Conservation (phyloP, 225 moss, liverwort and hornwort genomes). For the Pleurozium schreberi region DNA sequence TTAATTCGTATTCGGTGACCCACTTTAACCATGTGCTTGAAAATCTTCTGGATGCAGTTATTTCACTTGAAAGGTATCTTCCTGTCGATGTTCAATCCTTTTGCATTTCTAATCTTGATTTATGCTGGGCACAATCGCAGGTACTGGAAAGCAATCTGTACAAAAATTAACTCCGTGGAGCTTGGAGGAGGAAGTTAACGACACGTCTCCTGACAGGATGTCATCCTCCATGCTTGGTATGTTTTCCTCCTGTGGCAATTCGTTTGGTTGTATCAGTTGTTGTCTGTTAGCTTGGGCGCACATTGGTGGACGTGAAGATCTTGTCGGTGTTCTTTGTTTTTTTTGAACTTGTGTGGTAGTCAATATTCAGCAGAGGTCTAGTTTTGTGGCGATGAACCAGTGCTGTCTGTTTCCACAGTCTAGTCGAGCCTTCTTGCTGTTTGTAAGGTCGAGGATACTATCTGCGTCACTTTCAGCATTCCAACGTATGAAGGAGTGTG, state of each 20-base stretch:
- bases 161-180: background rate
- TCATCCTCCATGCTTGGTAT: background rate
- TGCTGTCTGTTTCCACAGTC: background rate
- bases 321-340: background rate
- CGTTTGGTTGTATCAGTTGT: background rate
- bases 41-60: background rate
- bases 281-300: background rate
- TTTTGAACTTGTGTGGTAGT: background rate
- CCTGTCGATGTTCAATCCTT: background rate
- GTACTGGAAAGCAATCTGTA: background rate
- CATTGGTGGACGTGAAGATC: background rate
- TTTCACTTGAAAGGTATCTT: background rate
- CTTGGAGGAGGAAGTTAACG: background rate
- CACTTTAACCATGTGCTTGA: background rate
- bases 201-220: background rate
- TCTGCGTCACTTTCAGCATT: background rate
- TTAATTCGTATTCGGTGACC: background rate
- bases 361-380: background rate
- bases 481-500: too few species aligned
- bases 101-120: background rate
- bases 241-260: background rate
- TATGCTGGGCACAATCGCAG: background rate
- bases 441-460: too few species aligned
- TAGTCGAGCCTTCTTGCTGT: background rate
- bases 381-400: background rate